These are phyloP conservation scores for Darksidea phi DNA, from an alignment of 495 filamentous ascomycete genomes.

Conservation along the genomic window DNA sequence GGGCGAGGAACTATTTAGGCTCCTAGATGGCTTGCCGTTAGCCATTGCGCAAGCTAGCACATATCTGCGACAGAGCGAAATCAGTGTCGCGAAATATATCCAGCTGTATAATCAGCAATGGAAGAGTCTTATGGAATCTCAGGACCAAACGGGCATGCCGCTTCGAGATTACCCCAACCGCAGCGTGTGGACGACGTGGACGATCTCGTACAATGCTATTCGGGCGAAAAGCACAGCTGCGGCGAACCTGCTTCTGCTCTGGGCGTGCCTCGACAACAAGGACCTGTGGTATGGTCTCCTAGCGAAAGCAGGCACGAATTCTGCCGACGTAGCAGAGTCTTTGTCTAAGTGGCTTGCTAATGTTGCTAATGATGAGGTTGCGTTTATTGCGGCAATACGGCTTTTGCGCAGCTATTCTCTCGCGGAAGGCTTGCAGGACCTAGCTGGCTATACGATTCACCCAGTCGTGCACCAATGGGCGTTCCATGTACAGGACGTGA, in stretches of 20 bases:
- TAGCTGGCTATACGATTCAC: slow-evolving; percentile 21
- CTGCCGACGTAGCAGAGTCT: too few relatives aligned
- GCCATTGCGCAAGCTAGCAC: too few relatives aligned
- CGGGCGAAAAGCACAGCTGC: not conserved
- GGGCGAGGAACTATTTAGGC: too few relatives aligned
- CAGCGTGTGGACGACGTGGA: not conserved
- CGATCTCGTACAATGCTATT: not conserved
- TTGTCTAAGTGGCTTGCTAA: slow-evolving; percentile 8
- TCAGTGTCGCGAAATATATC: too few relatives aligned
- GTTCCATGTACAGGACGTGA: slow-evolving; percentile 3
- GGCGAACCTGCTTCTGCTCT: not conserved
- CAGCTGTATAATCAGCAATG: too few relatives aligned
- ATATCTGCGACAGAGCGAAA: too few relatives aligned
- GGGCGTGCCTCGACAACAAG: not conserved
- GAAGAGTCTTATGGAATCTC: not conserved
- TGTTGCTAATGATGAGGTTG: slow-evolving; percentile 10
- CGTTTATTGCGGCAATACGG: slow-evolving; percentile 12
- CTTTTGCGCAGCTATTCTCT: slow-evolving; percentile 24
- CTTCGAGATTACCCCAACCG: not conserved
- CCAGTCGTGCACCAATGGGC: slow-evolving; percentile 24
- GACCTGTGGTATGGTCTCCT: not conserved
- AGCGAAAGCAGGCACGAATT: not conserved
- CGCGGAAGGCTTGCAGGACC: slow-evolving; percentile 12
- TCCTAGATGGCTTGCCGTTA: too few relatives aligned
- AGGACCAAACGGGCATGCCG: not conserved